Evolutionary conservation across 352 stramenopile genomes (phyloP).

Genomic region (Globisporangium mamillatum): DNA sequence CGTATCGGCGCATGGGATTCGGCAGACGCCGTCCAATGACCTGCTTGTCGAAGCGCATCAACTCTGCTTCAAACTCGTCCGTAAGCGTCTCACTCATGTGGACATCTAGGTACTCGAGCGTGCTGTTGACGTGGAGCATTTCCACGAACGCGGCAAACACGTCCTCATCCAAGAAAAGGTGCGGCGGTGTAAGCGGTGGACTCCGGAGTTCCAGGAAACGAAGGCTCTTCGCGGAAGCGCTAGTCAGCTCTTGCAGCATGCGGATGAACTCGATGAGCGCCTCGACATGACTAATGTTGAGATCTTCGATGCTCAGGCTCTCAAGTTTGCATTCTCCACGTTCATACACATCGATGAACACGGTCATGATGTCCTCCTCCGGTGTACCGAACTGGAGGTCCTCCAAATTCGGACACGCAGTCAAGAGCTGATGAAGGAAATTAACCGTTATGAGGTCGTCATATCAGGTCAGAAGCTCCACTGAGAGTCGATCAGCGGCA

Average conservation of each 20-base stretch:
- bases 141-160: neutral
- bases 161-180: neutral
- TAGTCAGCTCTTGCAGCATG: neutral
- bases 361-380: neutral
- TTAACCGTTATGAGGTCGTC: neutral
- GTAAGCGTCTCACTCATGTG: neutral
- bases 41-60: neutral
- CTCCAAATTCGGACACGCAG: constrained; percentile 1
- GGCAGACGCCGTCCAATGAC: neutral
- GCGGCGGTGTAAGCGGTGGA: neutral
- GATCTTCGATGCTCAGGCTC: neutral
- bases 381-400: neutral
- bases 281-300: neutral
- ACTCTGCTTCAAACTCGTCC: neutral
- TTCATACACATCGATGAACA: neutral
- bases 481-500: neutral
- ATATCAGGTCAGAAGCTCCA: neutral
- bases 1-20: neutral
- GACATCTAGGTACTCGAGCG: neutral
- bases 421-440: neutral
- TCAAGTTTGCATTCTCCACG: neutral
- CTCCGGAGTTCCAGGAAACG: neutral
- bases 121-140: neutral
- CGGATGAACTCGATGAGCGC: neutral
- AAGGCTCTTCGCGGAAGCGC: neutral